Evolutionary conservation across 805 yeast species (phyloP).

Genomic region (Sugiyamaella mastotermitis): DNA sequence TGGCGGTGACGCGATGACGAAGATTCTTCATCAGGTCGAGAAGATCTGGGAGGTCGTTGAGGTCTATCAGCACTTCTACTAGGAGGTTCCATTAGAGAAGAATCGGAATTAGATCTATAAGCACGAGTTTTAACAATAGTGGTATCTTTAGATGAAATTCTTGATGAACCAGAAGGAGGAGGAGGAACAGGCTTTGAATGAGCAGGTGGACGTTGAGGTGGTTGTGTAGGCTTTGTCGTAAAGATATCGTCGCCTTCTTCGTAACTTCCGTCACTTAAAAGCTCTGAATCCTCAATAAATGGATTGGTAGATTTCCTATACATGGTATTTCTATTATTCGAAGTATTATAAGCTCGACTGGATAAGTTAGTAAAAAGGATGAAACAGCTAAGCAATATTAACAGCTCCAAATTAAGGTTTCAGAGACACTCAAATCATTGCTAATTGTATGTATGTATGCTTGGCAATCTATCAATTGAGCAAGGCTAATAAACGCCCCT

Average conservation of each 20-base stretch:
- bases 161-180: too few relatives aligned
- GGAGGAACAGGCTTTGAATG: slow-evolving; percentile 35
- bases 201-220: slow-evolving; percentile 16
- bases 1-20: slow-evolving; percentile 1
- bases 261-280: slow-evolving; percentile 7
- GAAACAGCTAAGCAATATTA: background rate
- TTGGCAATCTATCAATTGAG: background rate
- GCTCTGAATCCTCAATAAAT: slow-evolving; percentile 16
- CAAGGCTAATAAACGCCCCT: background rate
- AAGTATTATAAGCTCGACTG: too few relatives aligned
- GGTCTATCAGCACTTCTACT: background rate
- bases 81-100: slow-evolving; percentile 20
- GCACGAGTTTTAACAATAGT: slow-evolving; percentile 27
- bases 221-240: background rate
- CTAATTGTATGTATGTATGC: background rate
- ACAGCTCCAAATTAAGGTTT: background rate
- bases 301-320: slow-evolving; percentile 21
- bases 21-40: background rate
- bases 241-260: slow-evolving; percentile 8
- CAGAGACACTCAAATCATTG: background rate
- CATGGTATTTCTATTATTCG: slow-evolving; percentile 12
- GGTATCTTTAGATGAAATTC: slow-evolving; percentile 26
- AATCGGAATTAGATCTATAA: slow-evolving; percentile 19
- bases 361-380: background rate
- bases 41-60: background rate